Conservation (phyloP, 2,329 filamentous ascomycete genomes). For the Sclerotinia nivalis region DNA sequence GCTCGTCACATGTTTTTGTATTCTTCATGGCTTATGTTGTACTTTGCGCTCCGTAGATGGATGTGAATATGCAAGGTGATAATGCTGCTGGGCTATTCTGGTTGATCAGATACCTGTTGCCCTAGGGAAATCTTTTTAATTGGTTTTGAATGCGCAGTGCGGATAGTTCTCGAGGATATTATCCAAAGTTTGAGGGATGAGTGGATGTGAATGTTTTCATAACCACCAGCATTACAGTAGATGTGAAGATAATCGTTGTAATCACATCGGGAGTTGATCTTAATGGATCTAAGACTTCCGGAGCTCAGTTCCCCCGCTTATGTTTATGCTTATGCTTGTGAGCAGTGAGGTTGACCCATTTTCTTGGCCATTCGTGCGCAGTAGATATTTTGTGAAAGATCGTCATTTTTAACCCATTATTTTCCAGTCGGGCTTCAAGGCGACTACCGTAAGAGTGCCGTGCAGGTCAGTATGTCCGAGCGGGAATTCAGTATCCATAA, state of each 20-base stretch:
- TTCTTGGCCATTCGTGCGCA: constrained; percentile 4
- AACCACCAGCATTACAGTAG: background rate
- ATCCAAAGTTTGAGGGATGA: background rate
- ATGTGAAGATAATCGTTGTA: background rate
- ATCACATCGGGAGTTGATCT: background rate
- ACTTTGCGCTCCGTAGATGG: background rate
- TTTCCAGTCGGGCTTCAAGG: constrained; percentile 4
- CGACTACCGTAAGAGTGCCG: background rate
- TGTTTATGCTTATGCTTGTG: background rate
- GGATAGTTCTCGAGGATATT: background rate
- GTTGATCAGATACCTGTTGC: background rate
- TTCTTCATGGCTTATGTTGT: background rate
- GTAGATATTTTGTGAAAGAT: background rate
- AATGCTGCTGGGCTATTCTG: constrained; percentile 1
- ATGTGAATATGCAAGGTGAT: constrained; percentile 7
- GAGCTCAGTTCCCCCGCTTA: background rate
- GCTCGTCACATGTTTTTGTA: background rate
- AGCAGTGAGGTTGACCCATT: constrained; percentile 1
- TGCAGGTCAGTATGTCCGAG: background rate
- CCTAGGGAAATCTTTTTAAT: background rate
- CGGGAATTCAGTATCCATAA: constrained; percentile 2
- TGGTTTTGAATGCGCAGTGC: background rate
- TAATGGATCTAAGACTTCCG: background rate
- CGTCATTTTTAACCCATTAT: background rate
- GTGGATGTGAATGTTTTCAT: background rate